Evolutionary conservation across 352 stramenopile species (phyloP).

Genomic region (Phytopythium litorale): DNA sequence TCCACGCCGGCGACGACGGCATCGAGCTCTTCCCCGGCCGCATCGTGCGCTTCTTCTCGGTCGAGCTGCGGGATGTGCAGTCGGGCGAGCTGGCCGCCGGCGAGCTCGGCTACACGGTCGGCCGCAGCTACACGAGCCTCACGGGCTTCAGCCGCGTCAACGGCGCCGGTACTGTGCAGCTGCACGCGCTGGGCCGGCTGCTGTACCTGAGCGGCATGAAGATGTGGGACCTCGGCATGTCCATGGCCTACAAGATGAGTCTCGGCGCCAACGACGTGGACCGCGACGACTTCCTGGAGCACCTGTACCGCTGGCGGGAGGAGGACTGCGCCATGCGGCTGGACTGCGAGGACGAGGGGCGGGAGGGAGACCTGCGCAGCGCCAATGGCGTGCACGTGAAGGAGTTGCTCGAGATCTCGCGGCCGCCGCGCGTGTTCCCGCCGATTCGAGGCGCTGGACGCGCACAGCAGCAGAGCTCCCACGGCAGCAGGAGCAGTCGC

Average conservation of each 20-base stretch:
- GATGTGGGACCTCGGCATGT: slow-evolving; percentile 89
- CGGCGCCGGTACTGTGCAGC: slow-evolving; percentile 81
- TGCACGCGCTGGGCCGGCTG: slow-evolving; percentile 73
- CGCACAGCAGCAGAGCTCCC: neutral
- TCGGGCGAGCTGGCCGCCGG: slow-evolving; percentile 82
- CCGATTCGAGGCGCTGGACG: slow-evolving; percentile 17
- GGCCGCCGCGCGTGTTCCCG: slow-evolving; percentile 10
- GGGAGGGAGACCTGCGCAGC: slow-evolving; percentile 22
- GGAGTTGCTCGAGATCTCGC: slow-evolving; percentile 47
- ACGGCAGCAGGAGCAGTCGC: neutral
- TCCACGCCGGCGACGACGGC: slow-evolving; percentile 47
- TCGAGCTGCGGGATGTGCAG: slow-evolving; percentile 86
- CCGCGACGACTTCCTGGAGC: slow-evolving; percentile 64
- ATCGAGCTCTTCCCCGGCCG: slow-evolving; percentile 53
- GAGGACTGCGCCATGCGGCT: slow-evolving; percentile 49
- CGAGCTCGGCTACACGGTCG: slow-evolving; percentile 92
- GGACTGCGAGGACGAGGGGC: slow-evolving; percentile 21
- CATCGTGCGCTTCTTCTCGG: slow-evolving; percentile 85
- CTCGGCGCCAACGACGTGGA: slow-evolving; percentile 69
- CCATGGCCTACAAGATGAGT: slow-evolving; percentile 86
- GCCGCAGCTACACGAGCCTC: slow-evolving; percentile 89
- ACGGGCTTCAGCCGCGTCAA: slow-evolving; percentile 74
- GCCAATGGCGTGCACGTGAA: slow-evolving; percentile 41
- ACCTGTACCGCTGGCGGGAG: slow-evolving; percentile 59
- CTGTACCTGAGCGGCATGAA: slow-evolving; percentile 73